Evolutionary conservation across 345 rosid genomes (phyloP), one percentile per base, ranked within the genome.

Genomic region (Salix brachista): DNA sequence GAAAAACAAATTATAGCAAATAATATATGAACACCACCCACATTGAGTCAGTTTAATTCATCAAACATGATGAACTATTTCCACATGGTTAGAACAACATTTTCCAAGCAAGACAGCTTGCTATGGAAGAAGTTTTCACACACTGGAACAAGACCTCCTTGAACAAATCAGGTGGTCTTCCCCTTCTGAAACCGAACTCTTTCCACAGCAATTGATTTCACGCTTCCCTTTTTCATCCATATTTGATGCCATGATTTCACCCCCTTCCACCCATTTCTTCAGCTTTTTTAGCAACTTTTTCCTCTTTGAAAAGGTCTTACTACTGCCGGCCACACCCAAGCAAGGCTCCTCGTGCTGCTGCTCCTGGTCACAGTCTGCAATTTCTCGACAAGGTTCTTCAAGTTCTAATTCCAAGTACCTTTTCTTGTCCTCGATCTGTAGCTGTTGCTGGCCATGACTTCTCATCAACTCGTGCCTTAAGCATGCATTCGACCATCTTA

Each of bases 401-500:
- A 50, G 50, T 34, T 84, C 83, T 77, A 75, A 64, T 12, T 85
- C 89, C 41, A 61, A 54, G 61, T 80, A 75, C 34, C 67, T 34
- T 10, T 73, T 30, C 12, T 65, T 60, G 75, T 83, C 89, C 9
- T 75, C 82, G 13, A 75, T 73, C 28, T 65, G 67, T 48, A 86
- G 73, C 48, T 74, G 80, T 26, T 72, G 81, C 23, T 60, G 77
- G 41, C 61, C 77, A 11, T 77, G 79, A 67, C 67, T 78, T 80
- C 83, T 84, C 84, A 80, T 84, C 70, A 90, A 75, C 77, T 88
- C 88, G 23, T 91, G 94, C 84, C 84, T 91, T 65, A 91, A 77
- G 85, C 97, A 94, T 18, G 92, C 95, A 76, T 90, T 89, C 65
- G 84, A 84, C 97, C 94, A 91, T 82, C 90, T 87, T 28, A 90